A percentile compares a stretch with the other conserved stretches of the same genome.
Evolutionary conservation across 352 stramenopile species (phyloP).

Genomic region (Phytophthora ohioensis): DNA sequence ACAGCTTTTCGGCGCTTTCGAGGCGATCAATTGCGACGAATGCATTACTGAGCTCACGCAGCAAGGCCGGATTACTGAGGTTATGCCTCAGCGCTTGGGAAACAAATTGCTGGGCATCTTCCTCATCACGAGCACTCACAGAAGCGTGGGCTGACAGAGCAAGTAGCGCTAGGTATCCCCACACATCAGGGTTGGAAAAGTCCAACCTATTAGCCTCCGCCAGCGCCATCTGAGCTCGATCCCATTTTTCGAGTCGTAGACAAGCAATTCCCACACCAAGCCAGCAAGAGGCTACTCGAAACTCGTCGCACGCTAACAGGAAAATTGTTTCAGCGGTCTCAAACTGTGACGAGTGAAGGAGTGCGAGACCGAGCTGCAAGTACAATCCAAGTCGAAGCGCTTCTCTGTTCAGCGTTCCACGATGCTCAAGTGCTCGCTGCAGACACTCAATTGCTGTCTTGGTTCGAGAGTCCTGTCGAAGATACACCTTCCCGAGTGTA

Average conservation of each 20-base stretch:
- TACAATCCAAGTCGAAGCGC: constrained; percentile 54
- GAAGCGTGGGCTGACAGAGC: constrained; percentile 43
- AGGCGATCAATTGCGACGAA: constrained; percentile 83
- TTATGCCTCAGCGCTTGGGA: constrained; percentile 70
- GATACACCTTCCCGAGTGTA: constrained; percentile 54
- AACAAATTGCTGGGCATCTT: constrained; percentile 55
- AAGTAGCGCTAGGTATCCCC: constrained; percentile 77
- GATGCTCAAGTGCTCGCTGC: constrained; percentile 51
- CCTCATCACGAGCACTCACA: constrained; percentile 49
- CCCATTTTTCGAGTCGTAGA: constrained; percentile 70
- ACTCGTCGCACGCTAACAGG: constrained; percentile 63
- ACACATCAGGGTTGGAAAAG: constrained; percentile 69
- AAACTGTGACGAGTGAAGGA: constrained; percentile 78
- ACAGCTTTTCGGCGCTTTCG: constrained; percentile 72
- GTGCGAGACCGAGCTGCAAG: constrained; percentile 65
- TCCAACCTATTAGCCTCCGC: constrained; percentile 83
- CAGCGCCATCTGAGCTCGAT: constrained; percentile 66
- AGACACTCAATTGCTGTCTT: constrained; percentile 61
- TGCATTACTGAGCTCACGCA: constrained; percentile 83
- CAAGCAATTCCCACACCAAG: constrained; percentile 79
- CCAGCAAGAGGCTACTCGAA: constrained; percentile 76
- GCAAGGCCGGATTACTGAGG: constrained; percentile 65
- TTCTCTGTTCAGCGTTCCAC: constrained; percentile 39
- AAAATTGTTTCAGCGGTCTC: constrained; percentile 61
- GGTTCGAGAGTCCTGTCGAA: constrained; percentile 53